Base-by-base conservation (phyloP, 2,329 filamentous ascomycete genomes). In the Gliomastix tumulicola region DNA sequence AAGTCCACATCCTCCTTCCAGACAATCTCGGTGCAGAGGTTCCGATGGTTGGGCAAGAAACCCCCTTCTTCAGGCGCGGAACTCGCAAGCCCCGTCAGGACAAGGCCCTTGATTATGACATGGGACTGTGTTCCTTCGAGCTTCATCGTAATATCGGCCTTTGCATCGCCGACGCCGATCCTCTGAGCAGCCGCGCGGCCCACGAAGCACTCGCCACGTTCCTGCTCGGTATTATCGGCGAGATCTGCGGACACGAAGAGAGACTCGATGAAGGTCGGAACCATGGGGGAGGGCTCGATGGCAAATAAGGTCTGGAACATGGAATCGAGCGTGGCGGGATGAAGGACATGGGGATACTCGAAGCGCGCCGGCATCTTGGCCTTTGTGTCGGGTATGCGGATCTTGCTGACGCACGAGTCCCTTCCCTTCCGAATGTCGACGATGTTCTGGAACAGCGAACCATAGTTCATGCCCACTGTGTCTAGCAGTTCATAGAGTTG, bases 251-350 rank as follows among this genome's bases (percentile, higher is more conserved):
- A 63, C n/a, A 76, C 50, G 34, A 63, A 71, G 5, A 75, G 47
- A 23, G 60, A 66, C 5, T 60, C 53, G 30, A 73, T 59, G 15
- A 52, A 61, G 0, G 64, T 65, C 0, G 71, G 71, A 0, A 75
- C 63, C 69, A 74, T 75, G 3, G 68, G 59, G 9, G 55, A 52
- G 4, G 57, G 54, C 5, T 64, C 57, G 4, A 73, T 54, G 6
- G 62, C 59, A 35, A 77, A 66, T 1, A 71, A 56, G 1, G 64
- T 63, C 37, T 79, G 75, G 18, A 79, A 66, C 50, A 77, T 66
- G 4, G 68, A 55, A 44, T 79, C 75, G 11, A 79, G 56, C 0
- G 74, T 76, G 5, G 69, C 65, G 0, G 75, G 75, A 42, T 79
- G 75, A n/a, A 79, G 63, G 5, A 76, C 39, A 43, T 76, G 70